A percentile compares a stretch with the other conserved stretches of the same genome.
phyloP scores from a whole-genome alignment of 805 yeast species.

The Naumovozyma dairenensis region DNA sequence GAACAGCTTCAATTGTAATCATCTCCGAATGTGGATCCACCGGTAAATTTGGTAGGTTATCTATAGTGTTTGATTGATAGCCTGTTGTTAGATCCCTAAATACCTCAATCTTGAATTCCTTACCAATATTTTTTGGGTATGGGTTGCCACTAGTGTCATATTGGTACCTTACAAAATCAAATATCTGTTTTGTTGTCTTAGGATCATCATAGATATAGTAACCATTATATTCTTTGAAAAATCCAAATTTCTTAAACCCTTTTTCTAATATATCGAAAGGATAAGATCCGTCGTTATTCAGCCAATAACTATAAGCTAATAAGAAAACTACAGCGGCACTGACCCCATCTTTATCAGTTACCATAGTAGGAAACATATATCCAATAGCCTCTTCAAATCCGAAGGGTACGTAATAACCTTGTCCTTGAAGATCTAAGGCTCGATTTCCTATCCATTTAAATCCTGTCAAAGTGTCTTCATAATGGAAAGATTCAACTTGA shows the following conservation, averaged over 20 bases:
- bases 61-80: constrained; percentile 57
- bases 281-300: constrained; percentile 29
- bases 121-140: constrained; percentile 46
- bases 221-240: constrained; percentile 76
- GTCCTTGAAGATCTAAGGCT: constrained; percentile 57
- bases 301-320: constrained; percentile 54
- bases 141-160: constrained; percentile 12
- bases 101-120: constrained; percentile 38
- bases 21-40: constrained; percentile 68
- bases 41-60: constrained; percentile 56
- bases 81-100: constrained; percentile 87
- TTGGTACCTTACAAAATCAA: constrained; percentile 40
- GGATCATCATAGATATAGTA: constrained; percentile 62
- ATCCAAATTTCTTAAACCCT: constrained; percentile 63
- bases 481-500: constrained; percentile 44
- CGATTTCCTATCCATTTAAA: constrained; percentile 96
- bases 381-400: constrained; percentile 96
- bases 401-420: constrained; percentile 69
- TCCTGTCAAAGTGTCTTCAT: constrained; percentile 82
- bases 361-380: constrained; percentile 69
- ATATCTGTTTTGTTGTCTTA: constrained; percentile 42
- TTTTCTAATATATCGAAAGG: constrained; percentile 40
- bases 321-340: constrained; percentile 68
- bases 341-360: constrained; percentile 87
- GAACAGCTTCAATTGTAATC: constrained; percentile 56